Evolutionary conservation across 1,139 yeast genomes (phyloP).

Genomic region (Debaryomyces sp.): DNA sequence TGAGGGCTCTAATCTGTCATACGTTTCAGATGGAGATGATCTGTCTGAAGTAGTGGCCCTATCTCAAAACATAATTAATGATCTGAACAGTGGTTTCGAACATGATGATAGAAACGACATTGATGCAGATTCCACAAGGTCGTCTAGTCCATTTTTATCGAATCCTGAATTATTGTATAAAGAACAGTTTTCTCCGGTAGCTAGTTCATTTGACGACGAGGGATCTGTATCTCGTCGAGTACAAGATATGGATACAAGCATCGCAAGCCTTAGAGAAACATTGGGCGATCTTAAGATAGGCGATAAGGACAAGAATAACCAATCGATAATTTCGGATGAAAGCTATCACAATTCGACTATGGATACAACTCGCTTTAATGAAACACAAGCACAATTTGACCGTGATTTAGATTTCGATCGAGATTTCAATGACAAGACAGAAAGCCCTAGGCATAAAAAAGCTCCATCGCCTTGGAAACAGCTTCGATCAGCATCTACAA

Average conservation of each 20-base stretch:
- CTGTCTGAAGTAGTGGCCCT: neutral
- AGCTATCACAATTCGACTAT: constrained; percentile 14
- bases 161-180: constrained; percentile 20
- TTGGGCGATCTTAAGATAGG: constrained; percentile 20
- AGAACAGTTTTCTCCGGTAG: neutral
- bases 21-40: neutral
- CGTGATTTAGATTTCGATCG: constrained; percentile 29
- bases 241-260: constrained; percentile 24
- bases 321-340: neutral
- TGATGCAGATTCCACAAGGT: constrained; percentile 7
- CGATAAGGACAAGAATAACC: neutral
- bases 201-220: neutral
- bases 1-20: neutral
- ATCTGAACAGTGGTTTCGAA: constrained; percentile 1
- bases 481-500: constrained; percentile 26
- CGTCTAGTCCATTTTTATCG: constrained; percentile 37
- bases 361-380: constrained; percentile 27
- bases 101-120: constrained; percentile 3
- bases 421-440: constrained; percentile 3
- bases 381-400: constrained; percentile 36
- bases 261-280: constrained; percentile 25
- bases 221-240: constrained; percentile 4
- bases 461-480: constrained; percentile 34
- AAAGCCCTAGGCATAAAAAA: constrained; percentile 10
- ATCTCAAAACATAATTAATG: neutral